Evolutionary conservation across 805 yeast species (phyloP), one percentile per base, ranked within the genome.

Genomic region (Metschnikowia corniflorae): DNA sequence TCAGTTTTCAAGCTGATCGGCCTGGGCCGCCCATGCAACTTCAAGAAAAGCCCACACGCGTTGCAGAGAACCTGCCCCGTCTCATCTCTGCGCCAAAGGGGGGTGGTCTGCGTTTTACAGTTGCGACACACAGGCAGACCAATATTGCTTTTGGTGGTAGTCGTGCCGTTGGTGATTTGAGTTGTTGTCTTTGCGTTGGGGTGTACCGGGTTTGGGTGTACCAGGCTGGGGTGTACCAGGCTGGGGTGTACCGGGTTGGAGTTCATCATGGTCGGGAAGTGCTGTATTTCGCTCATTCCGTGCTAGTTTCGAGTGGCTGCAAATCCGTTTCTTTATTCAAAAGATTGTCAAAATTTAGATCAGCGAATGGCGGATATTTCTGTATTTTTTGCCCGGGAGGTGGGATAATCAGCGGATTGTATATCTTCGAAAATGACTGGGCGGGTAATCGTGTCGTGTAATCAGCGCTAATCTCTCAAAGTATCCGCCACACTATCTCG

Each of bases 31-130:
- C 96, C 96, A 56, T 89, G 97, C 27, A 89, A 72, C 62, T 89
- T 89, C 53, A 86, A 73, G 51, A 91, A 91, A 42, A 91, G 67
- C 0, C 97, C 98, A 66, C 98, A 91, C 0, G 97, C 97, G 64
- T 89, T 89, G 60, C 97, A 89, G 31, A 89, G 71, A 22, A 89
- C 95, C 51, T 67, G 72, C 12, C 95, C 95, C 8, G 85, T 77
- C 53, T 88, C 96, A 61, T 89, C 96, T 46, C 97, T 72, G 61
- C 97, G 75, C 97, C 97, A 89, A 19, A 89, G 67, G 1, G 97
- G 97, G 2, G 97, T 89, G 2, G 93, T 89, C 40, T 87, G 84
- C 2, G 97, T 89, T 53, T 82, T 76, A 65, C 97, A 89, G 60
- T 89, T 89, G 50, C 83, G 86, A 59, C 97, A 89, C 16, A 82